These are phyloP conservation scores for Scopulariopsis brevicaulis DNA, from an alignment of 2,329 filamentous ascomycete genomes.

Conservation along the genomic window DNA sequence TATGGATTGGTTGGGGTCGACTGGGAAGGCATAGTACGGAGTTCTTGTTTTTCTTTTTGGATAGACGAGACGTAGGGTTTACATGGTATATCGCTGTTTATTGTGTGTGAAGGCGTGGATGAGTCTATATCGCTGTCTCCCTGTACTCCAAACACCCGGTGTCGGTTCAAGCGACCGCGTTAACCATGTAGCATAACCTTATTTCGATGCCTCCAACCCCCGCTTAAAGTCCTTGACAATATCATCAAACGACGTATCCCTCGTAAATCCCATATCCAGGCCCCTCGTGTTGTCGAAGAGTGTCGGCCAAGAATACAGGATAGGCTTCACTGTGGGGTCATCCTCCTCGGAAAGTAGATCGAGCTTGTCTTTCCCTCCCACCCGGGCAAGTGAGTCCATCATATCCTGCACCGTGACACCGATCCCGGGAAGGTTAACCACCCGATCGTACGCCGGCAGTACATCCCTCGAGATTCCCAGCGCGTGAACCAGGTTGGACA, in stretches of 20 bases:
- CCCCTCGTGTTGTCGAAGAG: neutral
- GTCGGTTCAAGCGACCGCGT: too few species aligned
- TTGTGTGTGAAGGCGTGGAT: too few species aligned
- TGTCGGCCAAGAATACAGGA: neutral
- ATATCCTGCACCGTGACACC: neutral
- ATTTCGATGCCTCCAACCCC: neutral
- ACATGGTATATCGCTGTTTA: neutral
- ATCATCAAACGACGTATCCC: neutral
- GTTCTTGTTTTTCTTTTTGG: too few species aligned
- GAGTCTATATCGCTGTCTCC: neutral
- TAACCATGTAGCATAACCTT: neutral
- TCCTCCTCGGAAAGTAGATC: neutral
- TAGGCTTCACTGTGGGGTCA: neutral
- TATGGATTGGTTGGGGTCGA: constrained; percentile 34
- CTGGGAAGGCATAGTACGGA: constrained; percentile 23
- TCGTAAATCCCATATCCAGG: neutral
- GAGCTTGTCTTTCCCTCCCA: neutral
- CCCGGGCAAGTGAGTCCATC: neutral
- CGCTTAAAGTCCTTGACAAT: neutral
- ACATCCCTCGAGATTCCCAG: neutral
- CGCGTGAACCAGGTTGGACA: neutral
- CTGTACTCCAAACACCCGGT: too few species aligned
- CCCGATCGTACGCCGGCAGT: neutral
- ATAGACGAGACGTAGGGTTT: neutral
- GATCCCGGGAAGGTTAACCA: neutral